Base-by-base conservation (phyloP, 768 basidiomycete species). In the Lactarius pseudohatsudake region DNA sequence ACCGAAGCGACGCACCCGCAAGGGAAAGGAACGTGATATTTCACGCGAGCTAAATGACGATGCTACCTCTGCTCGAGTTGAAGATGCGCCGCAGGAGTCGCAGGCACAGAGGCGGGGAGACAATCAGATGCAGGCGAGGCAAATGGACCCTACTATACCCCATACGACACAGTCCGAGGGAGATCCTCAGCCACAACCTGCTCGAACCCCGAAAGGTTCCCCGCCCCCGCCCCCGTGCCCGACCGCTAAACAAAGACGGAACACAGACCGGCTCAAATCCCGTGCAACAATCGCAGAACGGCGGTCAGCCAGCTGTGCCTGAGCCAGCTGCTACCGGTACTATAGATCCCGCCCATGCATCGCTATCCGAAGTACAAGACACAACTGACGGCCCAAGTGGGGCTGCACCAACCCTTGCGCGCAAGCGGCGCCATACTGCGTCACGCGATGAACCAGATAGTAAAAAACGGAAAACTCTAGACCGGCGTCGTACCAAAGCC, bases 1-100 rank as follows among this genome's bases (percentile, higher is more conserved):
- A 53, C 65, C 62, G 20, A 69, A 60, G n/a, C 66, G 65, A 34
- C 73, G 65, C 20, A 61, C 57, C n/a, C 66, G 64, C 20, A 69
- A 72, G 28, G 59, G 59, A 4, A 62, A 53, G 9, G 47, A 50
- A 28, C 34, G 43, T 10, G 41, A 16, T 16, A n/a, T 32, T 45
- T 53, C 62, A 5, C 26, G 4, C 3, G 41, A 32, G 32, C 22
- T 53, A 3, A 20, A 16, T 26, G n/a, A 38, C 11, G 3, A 20
- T 18, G 22, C 13, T 4, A 11, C 20, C n/a, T 26, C 47, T 15
- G 32, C 18, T 43, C 47, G 53, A 36, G 57, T 7, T n/a, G 57
- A 58, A 15, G 57, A n/a, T 26, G 18, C 56, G 53, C 30, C 57
- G 30, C 56, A 16, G 41, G 43, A 59, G 20, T 30, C 62, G 10